A percentile compares a stretch with the other conserved stretches of the same genome.
phyloP scores from a whole-genome alignment of 2,329 filamentous ascomycete genomes.

The Diplodia scrobiculata region DNA sequence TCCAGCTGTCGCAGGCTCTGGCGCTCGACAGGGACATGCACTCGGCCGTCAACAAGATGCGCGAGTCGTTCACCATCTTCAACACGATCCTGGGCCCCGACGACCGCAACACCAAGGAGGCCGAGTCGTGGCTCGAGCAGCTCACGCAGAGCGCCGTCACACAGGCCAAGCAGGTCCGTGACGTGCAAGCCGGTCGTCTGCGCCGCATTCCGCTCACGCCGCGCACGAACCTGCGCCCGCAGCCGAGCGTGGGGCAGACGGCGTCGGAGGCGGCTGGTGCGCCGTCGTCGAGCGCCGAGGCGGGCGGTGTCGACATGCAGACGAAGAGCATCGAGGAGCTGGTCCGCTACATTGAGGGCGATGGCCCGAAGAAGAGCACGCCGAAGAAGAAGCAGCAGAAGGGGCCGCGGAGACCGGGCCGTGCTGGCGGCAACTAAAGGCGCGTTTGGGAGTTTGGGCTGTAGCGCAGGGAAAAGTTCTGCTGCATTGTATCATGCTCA shows the following conservation, averaged over 20 bases:
- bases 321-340: slow-evolving; percentile 89
- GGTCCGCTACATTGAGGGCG: slow-evolving; percentile 88
- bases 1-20: slow-evolving; percentile 94
- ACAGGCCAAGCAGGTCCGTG: slow-evolving; percentile 91
- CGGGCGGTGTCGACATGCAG: slow-evolving; percentile 31
- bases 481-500: slow-evolving; percentile 11
- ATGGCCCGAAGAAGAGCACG: slow-evolving; percentile 24
- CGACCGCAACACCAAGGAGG: slow-evolving; percentile 97
- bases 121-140: slow-evolving; percentile 93
- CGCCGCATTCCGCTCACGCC: slow-evolving; percentile 70
- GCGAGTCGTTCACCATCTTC: slow-evolving; percentile 96
- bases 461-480: slow-evolving; percentile 16
- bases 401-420: slow-evolving; percentile 23
- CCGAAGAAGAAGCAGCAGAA: slow-evolving; percentile 29
- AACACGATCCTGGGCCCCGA: slow-evolving; percentile 79
- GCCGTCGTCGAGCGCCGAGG: slow-evolving; percentile 41
- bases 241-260: slow-evolving; percentile 64
- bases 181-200: slow-evolving; percentile 71
- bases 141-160: slow-evolving; percentile 93
- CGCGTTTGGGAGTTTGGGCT: slow-evolving; percentile 10
- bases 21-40: slow-evolving; percentile 96
- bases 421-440: slow-evolving; percentile 28
- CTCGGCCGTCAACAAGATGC: slow-evolving; percentile 87
- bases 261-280: slow-evolving; percentile 51
- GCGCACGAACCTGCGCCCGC: slow-evolving; percentile 60